Evolutionary conservation across 2,329 filamentous ascomycete species (phyloP).

Genomic region (Xylariomycetidae sp.): DNA sequence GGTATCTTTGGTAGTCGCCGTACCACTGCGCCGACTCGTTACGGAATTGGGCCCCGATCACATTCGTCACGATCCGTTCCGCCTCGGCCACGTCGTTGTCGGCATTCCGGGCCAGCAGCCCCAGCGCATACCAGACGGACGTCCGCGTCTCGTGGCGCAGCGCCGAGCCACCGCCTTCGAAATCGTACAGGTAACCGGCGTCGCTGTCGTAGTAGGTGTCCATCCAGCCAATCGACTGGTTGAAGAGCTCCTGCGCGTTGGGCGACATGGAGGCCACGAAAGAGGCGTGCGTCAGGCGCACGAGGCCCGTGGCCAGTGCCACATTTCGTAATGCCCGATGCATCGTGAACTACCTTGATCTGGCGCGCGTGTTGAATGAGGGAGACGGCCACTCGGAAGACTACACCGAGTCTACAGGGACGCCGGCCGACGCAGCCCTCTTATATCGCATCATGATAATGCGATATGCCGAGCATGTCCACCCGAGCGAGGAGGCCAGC

Average conservation of each 20-base stretch:
- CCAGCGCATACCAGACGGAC: slow-evolving; percentile 54
- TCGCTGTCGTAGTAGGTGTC: slow-evolving; percentile 47
- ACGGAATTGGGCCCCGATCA: slow-evolving; percentile 48
- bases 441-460: no score
- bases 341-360: no score
- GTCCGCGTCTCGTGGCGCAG: slow-evolving; percentile 51
- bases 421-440: no score
- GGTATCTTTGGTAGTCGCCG: slow-evolving; percentile 47
- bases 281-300: slow-evolving; percentile 2
- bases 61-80: slow-evolving; percentile 46
- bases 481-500: no score
- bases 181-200: slow-evolving; percentile 48
- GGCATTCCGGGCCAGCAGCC: slow-evolving; percentile 49
- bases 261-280: slow-evolving; percentile 12
- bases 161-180: slow-evolving; percentile 35
- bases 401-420: no score
- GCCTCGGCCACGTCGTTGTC: slow-evolving; percentile 43
- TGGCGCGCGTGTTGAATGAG: no score
- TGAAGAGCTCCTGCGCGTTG: slow-evolving; percentile 34
- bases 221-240: slow-evolving; percentile 49
- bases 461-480: no score
- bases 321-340: not conserved
- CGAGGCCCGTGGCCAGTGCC: not conserved
- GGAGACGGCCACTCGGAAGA: no score
- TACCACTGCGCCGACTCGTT: slow-evolving; percentile 46